phyloP scores from a whole-genome alignment of 2,329 filamentous ascomycete genomes.

The Microcyclosporella mali region DNA sequence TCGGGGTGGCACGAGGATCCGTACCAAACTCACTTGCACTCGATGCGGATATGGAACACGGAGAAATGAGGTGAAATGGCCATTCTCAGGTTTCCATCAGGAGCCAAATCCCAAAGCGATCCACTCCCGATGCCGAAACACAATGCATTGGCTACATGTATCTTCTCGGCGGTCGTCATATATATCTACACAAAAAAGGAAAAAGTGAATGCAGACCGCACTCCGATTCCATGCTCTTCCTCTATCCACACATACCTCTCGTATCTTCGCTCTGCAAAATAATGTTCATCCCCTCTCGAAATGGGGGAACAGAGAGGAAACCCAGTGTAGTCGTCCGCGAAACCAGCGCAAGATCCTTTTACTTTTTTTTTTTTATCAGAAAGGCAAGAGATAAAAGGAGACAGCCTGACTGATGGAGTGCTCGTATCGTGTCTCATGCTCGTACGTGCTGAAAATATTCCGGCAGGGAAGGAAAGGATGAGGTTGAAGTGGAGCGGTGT shows the following conservation, averaged over 20 bases:
- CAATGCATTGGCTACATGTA: background rate
- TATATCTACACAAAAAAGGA: constrained; percentile 9
- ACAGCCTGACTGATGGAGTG: background rate
- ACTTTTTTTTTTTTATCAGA: background rate
- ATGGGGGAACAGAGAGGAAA: background rate
- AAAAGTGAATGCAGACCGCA: constrained; percentile 3
- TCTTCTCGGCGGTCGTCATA: constrained; percentile 3
- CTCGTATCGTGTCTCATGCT: background rate
- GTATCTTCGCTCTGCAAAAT: background rate
- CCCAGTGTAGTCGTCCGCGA: constrained; percentile 7
- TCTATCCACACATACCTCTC: constrained; percentile 3
- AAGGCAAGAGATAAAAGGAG: background rate
- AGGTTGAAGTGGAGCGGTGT: background rate
- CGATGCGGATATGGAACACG: too few species aligned
- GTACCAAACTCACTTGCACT: too few species aligned
- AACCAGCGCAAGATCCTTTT: constrained; percentile 6
- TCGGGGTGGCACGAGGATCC: too few species aligned
- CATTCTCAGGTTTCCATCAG: too few species aligned
- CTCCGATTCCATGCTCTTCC: constrained; percentile 9
- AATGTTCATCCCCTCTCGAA: too few species aligned
- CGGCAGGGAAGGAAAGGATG: background rate
- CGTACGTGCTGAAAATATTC: background rate
- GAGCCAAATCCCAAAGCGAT: too few species aligned
- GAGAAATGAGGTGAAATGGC: too few species aligned
- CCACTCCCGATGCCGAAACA: too few species aligned